Conservation (phyloP, 768 basidiomycete genomes). For the Tricholoma furcatifolium region DNA sequence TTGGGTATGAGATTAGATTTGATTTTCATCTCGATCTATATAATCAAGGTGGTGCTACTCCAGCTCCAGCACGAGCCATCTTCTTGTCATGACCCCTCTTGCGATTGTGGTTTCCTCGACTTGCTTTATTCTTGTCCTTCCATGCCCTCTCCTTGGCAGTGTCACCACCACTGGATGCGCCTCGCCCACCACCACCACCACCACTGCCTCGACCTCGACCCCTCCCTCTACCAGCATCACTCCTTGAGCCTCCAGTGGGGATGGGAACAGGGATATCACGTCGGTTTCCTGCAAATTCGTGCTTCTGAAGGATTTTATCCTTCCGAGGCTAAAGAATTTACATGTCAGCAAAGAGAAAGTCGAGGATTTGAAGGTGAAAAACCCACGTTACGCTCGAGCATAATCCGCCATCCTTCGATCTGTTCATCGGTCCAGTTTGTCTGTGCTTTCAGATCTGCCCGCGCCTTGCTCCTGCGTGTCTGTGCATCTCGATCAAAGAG, state of each 20-base stretch:
- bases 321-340: slow-evolving; percentile 56
- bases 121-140: slow-evolving; percentile 79
- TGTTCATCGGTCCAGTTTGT: slow-evolving; percentile 85
- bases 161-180: slow-evolving; percentile 32
- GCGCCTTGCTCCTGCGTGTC: slow-evolving; percentile 67
- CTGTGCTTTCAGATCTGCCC: slow-evolving; percentile 62
- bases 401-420: slow-evolving; percentile 89
- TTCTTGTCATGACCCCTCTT: slow-evolving; percentile 90
- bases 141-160: slow-evolving; percentile 58
- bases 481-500: slow-evolving; percentile 75
- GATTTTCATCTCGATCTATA: too few relatives aligned
- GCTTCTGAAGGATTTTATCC: slow-evolving; percentile 69
- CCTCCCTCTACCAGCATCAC: slow-evolving; percentile 25
- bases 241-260: not conserved
- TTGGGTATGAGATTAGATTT: too few relatives aligned
- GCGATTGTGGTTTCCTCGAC: slow-evolving; percentile 67
- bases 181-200: slow-evolving; percentile 33
- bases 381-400: slow-evolving; percentile 86
- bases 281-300: slow-evolving; percentile 75
- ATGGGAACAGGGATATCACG: slow-evolving; percentile 11
- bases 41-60: slow-evolving; percentile 15
- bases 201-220: slow-evolving; percentile 36
- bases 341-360: not conserved
- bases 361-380: not conserved
- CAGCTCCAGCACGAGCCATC: slow-evolving; percentile 66